Conservation (phyloP, 225 moss, liverwort and hornwort genomes). For the Antitrichia curtipendula region DNA sequence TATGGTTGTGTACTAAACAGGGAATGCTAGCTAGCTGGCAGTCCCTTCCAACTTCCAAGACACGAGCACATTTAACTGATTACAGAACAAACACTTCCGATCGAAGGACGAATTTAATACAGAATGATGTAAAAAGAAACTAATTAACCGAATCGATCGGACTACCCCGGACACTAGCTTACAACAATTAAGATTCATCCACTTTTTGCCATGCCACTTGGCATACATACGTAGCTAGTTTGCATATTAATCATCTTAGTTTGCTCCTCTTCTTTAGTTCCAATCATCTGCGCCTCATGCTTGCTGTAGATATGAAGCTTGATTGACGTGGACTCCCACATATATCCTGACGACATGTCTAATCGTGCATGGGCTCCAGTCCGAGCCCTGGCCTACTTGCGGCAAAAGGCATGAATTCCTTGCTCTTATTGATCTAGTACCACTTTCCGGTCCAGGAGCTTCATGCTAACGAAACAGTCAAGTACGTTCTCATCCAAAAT, state of each 20-base stretch:
- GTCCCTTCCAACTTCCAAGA: background rate
- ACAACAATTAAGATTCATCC: background rate
- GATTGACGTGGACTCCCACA: background rate
- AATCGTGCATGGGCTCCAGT: background rate
- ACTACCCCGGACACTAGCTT: background rate
- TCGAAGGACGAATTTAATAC: background rate
- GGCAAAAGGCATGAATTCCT: background rate
- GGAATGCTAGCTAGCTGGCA: background rate
- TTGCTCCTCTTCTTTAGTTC: background rate
- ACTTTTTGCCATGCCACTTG: background rate
- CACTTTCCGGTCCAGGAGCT: background rate
- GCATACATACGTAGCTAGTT: background rate
- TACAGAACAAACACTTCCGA: background rate
- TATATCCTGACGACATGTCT: too few species aligned
- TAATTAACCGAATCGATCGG: background rate
- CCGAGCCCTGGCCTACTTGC: background rate
- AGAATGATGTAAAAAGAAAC: background rate
- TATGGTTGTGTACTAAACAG: background rate
- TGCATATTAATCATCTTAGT: background rate
- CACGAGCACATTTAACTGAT: background rate
- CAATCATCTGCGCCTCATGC: background rate
- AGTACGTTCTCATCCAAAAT: background rate
- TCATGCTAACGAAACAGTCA: background rate
- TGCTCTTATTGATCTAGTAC: background rate
- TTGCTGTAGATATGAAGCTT: background rate